Percentiles rank a stretch among this genome's conserved stretches.
Evolutionary conservation across 2,329 filamentous ascomycete genomes (phyloP).

Genomic region (Metarhizium robertsii): DNA sequence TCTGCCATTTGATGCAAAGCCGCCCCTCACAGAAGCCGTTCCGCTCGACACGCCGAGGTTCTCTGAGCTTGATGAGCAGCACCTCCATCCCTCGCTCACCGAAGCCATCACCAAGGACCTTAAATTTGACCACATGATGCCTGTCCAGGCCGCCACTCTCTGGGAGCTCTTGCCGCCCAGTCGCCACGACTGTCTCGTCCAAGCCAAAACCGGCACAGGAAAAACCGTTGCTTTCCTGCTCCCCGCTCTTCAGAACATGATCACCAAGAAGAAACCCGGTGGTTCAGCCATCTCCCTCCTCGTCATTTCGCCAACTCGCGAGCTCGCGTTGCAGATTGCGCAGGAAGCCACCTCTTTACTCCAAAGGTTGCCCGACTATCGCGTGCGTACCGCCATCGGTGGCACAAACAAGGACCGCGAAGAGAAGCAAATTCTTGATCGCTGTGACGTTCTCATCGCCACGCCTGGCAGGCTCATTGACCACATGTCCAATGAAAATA

Average conservation of each 20-base stretch:
- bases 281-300: conserved; percentile 44
- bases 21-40: conserved; percentile 17
- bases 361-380: conserved; percentile 63
- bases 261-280: conserved; percentile 30
- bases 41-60: conserved; percentile 37
- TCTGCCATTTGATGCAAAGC: not conserved
- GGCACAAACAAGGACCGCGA: conserved; percentile 67
- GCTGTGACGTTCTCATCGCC: conserved; percentile 72
- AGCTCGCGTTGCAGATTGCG: conserved; percentile 61
- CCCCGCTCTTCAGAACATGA: conserved; percentile 71
- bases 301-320: conserved; percentile 62
- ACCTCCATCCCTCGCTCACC: conserved; percentile 35
- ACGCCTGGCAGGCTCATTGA: conserved; percentile 74
- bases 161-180: conserved; percentile 35
- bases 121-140: conserved; percentile 43
- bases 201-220: conserved; percentile 80
- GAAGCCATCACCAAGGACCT: conserved; percentile 38
- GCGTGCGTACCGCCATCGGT: conserved; percentile 70
- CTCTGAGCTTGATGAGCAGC: conserved; percentile 30
- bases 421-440: conserved; percentile 59
- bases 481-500: conserved; percentile 65
- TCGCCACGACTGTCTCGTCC: conserved; percentile 52
- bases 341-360: conserved; percentile 63
- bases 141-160: conserved; percentile 44
- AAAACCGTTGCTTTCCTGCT: conserved; percentile 80